These are phyloP conservation scores for Melastoma malabathricum DNA, from an alignment of 345 rosid species.

Conservation along the genomic window DNA sequence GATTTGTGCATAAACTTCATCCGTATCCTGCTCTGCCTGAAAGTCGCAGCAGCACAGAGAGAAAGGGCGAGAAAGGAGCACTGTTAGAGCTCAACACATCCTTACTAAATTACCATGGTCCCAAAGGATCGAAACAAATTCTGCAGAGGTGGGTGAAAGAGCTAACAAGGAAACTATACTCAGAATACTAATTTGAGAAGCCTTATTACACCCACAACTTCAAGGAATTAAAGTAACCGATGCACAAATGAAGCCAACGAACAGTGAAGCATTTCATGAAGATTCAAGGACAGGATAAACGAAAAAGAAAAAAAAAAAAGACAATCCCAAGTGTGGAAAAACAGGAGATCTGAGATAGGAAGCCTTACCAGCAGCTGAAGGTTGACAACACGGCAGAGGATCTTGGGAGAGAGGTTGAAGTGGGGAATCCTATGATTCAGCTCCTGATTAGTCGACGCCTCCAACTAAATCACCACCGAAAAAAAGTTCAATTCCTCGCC, in stretches of 20 bases:
- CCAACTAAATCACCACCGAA: slow-evolving; percentile 35
- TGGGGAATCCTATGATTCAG: slow-evolving; percentile 54
- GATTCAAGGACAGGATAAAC: no score
- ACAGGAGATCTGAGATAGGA: slow-evolving; percentile 2
- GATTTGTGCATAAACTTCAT: slow-evolving; percentile 91
- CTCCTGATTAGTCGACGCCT: slow-evolving; percentile 78
- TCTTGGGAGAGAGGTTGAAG: slow-evolving; percentile 62
- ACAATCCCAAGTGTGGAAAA: not conserved
- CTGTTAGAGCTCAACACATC: not conserved
- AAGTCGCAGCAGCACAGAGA: slow-evolving; percentile 8
- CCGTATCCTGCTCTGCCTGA: slow-evolving; percentile 94
- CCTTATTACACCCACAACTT: no score
- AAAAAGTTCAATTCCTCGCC: not conserved
- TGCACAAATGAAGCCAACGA: not conserved
- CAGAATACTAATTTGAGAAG: no score
- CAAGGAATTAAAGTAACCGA: no score
- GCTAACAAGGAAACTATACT: not conserved
- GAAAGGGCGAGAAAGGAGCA: slow-evolving; percentile 6
- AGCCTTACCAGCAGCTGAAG: slow-evolving; percentile 51
- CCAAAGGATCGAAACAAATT: not conserved
- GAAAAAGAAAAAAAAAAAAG: slow-evolving; percentile 1
- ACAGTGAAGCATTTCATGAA: not conserved
- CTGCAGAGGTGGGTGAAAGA: not conserved
- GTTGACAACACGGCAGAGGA: slow-evolving; percentile 69
- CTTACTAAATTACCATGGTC: not conserved